Base-by-base conservation (phyloP, 768 basidiomycete species). In the Lactarius sp. region DNA sequence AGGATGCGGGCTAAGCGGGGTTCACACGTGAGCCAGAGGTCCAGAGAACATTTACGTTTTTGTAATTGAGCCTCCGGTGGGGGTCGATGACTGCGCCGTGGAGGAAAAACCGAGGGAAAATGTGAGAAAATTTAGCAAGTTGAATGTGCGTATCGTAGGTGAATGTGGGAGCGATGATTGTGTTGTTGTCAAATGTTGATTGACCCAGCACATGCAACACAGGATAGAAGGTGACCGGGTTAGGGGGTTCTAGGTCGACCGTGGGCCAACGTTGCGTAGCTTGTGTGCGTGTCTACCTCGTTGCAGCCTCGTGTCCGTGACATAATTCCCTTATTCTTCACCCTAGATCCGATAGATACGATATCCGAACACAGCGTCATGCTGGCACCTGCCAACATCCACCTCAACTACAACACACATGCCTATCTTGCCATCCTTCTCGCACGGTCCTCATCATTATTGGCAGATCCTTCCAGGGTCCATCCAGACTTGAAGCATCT, bases 371-470 rank as follows among this genome's bases (percentile, higher is more conserved):
- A 41, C 34, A 20, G 31, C 47, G n/a, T 33, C 44, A 47, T 52
- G 56, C 56, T 52, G 55, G 33, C 66, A 67, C 22, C 49, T 9
- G 4, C 31, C 52, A 50, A 61, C n/a, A 9, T 10, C 18, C 31
- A 27, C n/a, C 36, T 39, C 22, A 56, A 68, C 58, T 66, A 68
- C 51, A 42, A 60, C 22, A 66, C 65, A 22, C 62, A 66, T 31
- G 41, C 62, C 39, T 64, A 66, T 56, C 65, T 68, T 46, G 20
- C 66, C 46, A n/a, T 67, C 42, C 47, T 52, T 63, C 52, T 68
- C 36, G 1, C 55, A 3, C 65, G 13, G 20, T 57, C 61, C 10
- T 64, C 65, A 3, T 42, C 67, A 7, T 42, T 64, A 6, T 52
- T 66, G 52, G 46, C 51, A 2, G 51, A 60, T 57, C 67, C 67